phyloP scores from a whole-genome alignment of 1,284 basidiomycete genomes.

The Polyporus tsugae region DNA sequence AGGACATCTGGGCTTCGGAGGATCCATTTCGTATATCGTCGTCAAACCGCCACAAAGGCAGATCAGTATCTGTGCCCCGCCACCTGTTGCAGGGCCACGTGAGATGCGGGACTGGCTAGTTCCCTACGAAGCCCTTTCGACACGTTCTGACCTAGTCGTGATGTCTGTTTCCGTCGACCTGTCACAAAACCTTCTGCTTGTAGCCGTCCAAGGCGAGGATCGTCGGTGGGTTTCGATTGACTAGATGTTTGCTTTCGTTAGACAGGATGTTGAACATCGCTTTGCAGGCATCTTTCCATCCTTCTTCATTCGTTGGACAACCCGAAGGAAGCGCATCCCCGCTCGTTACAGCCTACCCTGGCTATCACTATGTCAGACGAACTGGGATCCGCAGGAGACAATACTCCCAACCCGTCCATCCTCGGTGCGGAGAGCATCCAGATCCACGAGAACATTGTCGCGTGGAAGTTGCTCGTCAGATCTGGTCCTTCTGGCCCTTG shows the following conservation, averaged over 20 bases:
- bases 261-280: background rate
- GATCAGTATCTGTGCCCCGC: constrained; percentile 8
- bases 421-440: background rate
- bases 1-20: background rate
- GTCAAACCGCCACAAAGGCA: constrained; percentile 10
- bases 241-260: background rate
- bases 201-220: background rate
- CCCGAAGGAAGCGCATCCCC: background rate
- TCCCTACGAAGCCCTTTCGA: background rate
- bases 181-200: constrained; percentile 8
- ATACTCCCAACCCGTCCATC: background rate
- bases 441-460: constrained; percentile 3
- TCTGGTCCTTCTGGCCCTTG: background rate
- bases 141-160: background rate
- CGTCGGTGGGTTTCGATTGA: background rate
- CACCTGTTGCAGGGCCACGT: background rate
- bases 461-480: background rate
- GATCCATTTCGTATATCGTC: constrained; percentile 5
- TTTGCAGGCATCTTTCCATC: background rate
- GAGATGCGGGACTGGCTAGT: constrained; percentile 7
- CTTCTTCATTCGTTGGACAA: constrained; percentile 1
- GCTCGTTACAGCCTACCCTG: constrained; percentile 1
- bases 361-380: background rate
- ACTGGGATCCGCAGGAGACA: background rate
- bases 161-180: background rate